Evolutionary conservation across 305 asterid species (phyloP).

Genomic region (Salvia sclarea): DNA sequence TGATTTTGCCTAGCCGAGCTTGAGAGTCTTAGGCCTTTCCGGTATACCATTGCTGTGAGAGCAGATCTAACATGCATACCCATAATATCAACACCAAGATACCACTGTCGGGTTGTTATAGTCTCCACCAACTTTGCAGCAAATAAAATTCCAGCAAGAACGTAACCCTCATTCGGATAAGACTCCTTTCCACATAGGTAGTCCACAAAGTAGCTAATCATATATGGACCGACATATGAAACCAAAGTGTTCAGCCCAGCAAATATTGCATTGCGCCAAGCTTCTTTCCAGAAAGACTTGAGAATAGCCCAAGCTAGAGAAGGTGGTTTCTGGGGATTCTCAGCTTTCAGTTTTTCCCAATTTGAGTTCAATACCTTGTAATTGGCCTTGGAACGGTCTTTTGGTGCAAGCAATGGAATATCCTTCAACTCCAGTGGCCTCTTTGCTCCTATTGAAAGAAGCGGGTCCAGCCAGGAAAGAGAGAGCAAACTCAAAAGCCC

Average conservation of each 20-base stretch:
- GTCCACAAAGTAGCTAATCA: constrained; percentile 96
- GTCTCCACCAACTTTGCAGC: constrained; percentile 85
- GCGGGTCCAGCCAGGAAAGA: constrained; percentile 93
- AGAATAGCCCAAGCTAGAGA: constrained; percentile 91
- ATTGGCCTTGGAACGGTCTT: constrained; percentile 88
- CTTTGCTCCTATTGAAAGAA: constrained; percentile 86
- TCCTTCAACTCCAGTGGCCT: constrained; percentile 92
- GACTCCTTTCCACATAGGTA: constrained; percentile 77
- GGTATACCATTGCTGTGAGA: constrained; percentile 95
- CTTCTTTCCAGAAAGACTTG: constrained; percentile 91
- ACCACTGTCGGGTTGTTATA: constrained; percentile 89
- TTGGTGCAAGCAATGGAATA: constrained; percentile 79
- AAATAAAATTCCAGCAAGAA: constrained; percentile 90
- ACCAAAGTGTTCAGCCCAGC: constrained; percentile 83
- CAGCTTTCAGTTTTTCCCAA: constrained; percentile 83
- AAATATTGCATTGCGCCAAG: constrained; percentile 85
- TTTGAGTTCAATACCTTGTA: constrained; percentile 71
- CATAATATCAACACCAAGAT: constrained; percentile 92
- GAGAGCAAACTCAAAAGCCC: constrained; percentile 79
- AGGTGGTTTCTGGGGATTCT: constrained; percentile 56
- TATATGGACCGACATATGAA: constrained; percentile 91
- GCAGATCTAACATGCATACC: constrained; percentile 99
- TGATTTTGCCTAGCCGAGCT: constrained; percentile 89
- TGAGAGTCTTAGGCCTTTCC: constrained; percentile 86
- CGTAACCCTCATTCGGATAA: constrained; percentile 78